phyloP scores from a whole-genome alignment of 306 rosid species.

The Pterocarpus macrocarpus region DNA sequence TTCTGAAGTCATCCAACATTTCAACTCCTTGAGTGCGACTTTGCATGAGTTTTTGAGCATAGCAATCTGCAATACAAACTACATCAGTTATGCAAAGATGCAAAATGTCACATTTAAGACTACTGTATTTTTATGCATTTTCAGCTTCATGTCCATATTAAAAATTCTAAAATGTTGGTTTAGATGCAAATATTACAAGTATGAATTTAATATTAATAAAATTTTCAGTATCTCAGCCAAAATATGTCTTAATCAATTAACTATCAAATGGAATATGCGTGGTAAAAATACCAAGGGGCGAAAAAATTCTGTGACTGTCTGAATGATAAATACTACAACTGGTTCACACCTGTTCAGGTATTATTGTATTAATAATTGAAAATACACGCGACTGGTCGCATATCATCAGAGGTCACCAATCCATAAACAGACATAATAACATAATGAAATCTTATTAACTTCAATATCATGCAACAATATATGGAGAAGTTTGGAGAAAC shows the following conservation, averaged over 20 bases:
- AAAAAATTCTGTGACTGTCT: conserved; percentile 5
- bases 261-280: background rate
- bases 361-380: background rate
- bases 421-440: conserved; percentile 3
- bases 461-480: background rate
- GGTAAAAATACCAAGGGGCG: background rate
- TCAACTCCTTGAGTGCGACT: conserved; percentile 66
- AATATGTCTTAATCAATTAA: conserved; percentile 27
- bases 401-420: conserved; percentile 7
- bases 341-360: conserved; percentile 1
- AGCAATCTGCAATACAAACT: conserved; percentile 65
- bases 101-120: conserved; percentile 32
- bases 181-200: background rate
- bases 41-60: conserved; percentile 75
- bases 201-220: background rate
- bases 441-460: conserved; percentile 12
- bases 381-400: conserved; percentile 22
- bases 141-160: conserved; percentile 21
- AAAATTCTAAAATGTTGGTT: conserved; percentile 18
- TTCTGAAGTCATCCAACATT: conserved; percentile 82
- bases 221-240: conserved; percentile 12
- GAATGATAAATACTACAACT: conserved; percentile 9
- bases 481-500: conserved; percentile 10
- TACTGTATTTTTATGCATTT: background rate
- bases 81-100: conserved; percentile 40